Conservation (phyloP, 2,329 filamentous ascomycete species). For the Fusarium sp. region DNA sequence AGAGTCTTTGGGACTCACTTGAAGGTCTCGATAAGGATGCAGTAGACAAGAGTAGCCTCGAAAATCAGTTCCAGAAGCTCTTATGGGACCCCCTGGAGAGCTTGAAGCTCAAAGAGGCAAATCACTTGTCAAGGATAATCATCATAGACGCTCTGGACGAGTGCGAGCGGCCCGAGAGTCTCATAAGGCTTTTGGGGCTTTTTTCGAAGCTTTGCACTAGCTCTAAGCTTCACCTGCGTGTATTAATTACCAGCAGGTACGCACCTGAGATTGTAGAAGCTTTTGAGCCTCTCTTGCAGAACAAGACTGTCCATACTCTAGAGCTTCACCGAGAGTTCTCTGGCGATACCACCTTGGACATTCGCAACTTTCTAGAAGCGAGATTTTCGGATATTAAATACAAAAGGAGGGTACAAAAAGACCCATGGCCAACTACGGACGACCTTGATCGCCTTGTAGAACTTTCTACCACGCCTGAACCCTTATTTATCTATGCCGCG, state of each 20-base stretch:
- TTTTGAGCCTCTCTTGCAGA: background rate
- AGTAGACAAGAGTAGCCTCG: background rate
- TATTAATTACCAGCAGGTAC: background rate
- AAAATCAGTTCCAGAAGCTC: background rate
- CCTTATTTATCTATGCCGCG: background rate
- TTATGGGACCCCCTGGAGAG: background rate
- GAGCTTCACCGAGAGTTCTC: background rate
- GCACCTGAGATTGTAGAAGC: background rate
- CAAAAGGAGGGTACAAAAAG: background rate
- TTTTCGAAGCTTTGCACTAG: background rate
- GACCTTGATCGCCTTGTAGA: background rate
- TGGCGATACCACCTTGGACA: rapidly evolving
- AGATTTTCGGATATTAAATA: background rate
- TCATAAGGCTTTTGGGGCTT: rapidly evolving
- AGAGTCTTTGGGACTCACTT: background rate
- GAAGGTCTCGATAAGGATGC: background rate
- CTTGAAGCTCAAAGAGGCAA: rapidly evolving
- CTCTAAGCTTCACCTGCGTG: rapidly evolving
- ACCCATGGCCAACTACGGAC: rapidly evolving
- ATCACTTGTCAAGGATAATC: rapidly evolving
- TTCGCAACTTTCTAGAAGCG: rapidly evolving
- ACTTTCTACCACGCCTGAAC: background rate
- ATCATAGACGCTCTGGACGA: background rate
- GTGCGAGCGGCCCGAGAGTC: rapidly evolving
- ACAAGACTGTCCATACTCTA: rapidly evolving